A percentile compares a stretch with the other conserved stretches of the same genome.
Conservation (phyloP, 2,329 filamentous ascomycete species). For the Blastomyces silverae region DNA sequence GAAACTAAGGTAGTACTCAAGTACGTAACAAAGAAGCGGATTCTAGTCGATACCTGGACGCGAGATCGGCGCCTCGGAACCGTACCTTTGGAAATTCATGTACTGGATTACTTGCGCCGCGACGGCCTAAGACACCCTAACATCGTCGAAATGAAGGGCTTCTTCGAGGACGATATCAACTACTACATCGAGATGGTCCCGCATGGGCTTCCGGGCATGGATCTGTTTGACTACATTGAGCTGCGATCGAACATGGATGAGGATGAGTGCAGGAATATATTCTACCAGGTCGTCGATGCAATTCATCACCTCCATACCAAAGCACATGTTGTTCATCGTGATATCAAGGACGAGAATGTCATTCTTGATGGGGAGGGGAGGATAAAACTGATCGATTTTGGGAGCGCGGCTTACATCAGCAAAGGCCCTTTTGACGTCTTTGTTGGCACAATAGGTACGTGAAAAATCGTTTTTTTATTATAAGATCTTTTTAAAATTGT, state of each 20-base stretch:
- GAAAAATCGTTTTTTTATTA: neutral
- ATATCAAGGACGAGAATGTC: constrained; percentile 99
- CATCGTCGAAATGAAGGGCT: constrained; percentile 63
- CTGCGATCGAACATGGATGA: constrained; percentile 95
- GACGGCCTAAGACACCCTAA: constrained; percentile 60
- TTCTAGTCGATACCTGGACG: constrained; percentile 97
- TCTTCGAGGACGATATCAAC: constrained; percentile 62
- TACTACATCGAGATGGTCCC: constrained; percentile 98
- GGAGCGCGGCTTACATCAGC: constrained; percentile 96
- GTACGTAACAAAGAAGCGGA: constrained; percentile 93
- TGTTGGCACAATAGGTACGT: constrained; percentile 90
- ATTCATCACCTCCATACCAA: constrained; percentile 87
- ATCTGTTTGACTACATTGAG: constrained; percentile 98
- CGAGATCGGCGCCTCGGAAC: constrained; percentile 87
- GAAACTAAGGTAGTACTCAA: constrained; percentile 87
- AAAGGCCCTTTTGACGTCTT: constrained; percentile 98
- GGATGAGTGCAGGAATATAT: constrained; percentile 86
- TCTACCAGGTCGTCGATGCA: constrained; percentile 83
- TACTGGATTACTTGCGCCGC: constrained; percentile 81
- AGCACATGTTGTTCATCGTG: constrained; percentile 86
- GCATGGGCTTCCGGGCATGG: constrained; percentile 93
- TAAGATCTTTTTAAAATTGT: neutral
- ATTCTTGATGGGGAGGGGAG: constrained; percentile 90
- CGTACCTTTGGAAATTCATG: constrained; percentile 93
- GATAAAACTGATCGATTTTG: constrained; percentile 97